phyloP scores from a whole-genome alignment of 805 yeast species.

The Candida pini region DNA sequence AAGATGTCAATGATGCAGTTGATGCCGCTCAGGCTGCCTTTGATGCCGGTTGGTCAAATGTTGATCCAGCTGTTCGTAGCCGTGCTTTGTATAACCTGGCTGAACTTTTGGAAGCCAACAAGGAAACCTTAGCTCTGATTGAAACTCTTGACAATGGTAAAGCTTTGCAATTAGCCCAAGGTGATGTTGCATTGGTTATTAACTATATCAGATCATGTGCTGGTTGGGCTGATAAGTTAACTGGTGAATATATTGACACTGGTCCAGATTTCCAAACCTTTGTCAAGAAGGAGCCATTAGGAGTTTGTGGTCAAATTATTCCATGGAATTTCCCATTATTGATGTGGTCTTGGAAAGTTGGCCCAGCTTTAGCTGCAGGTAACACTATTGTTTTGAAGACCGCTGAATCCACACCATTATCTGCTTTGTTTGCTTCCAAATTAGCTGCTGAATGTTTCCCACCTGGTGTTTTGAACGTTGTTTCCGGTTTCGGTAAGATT shows the following conservation, averaged over 20 bases:
- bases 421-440: slow-evolving; percentile 58
- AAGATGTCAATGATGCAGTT: slow-evolving; percentile 67
- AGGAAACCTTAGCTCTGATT: slow-evolving; percentile 59
- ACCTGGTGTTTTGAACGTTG: slow-evolving; percentile 67
- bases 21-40: slow-evolving; percentile 62
- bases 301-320: slow-evolving; percentile 78
- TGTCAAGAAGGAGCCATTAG: slow-evolving; percentile 70
- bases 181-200: slow-evolving; percentile 61
- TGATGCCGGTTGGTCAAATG: slow-evolving; percentile 47
- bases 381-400: slow-evolving; percentile 69
- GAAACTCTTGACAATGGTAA: slow-evolving; percentile 79
- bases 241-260: slow-evolving; percentile 59
- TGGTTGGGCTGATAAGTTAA: slow-evolving; percentile 65
- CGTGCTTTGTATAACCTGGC: slow-evolving; percentile 54
- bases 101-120: slow-evolving; percentile 58
- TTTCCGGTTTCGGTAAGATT: slow-evolving; percentile 69
- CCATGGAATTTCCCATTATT: slow-evolving; percentile 84
- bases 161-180: slow-evolving; percentile 57
- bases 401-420: slow-evolving; percentile 73
- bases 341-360: slow-evolving; percentile 77
- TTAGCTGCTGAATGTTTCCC: slow-evolving; percentile 65
- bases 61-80: slow-evolving; percentile 54
- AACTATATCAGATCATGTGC: slow-evolving; percentile 67
- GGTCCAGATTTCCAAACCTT: slow-evolving; percentile 59
- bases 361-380: slow-evolving; percentile 75